Percentiles rank a stretch among this genome's conserved stretches.
phyloP scores from a whole-genome alignment of 2,329 filamentous ascomycete species.

The Trichothecium sympodiale region DNA sequence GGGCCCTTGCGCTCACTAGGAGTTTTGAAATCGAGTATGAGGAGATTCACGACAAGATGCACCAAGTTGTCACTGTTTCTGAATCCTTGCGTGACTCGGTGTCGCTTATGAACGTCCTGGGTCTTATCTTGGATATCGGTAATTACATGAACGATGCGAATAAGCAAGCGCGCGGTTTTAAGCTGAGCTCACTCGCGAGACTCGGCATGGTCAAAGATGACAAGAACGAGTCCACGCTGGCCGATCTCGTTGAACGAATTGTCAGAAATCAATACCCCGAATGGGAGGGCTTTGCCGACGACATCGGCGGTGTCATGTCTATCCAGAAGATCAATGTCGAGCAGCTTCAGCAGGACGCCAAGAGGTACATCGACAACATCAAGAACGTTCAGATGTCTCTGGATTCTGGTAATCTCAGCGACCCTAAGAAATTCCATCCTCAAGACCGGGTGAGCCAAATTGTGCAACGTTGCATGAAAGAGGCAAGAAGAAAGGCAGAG shows the following conservation, averaged over 20 bases:
- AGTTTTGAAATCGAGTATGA: conserved; percentile 85
- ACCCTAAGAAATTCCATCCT: conserved; percentile 95
- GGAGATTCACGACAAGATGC: conserved; percentile 75
- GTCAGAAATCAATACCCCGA: conserved; percentile 93
- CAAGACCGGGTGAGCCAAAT: conserved; percentile 90
- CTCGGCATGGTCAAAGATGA: conserved; percentile 98
- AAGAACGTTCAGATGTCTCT: conserved; percentile 86
- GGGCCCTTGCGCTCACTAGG: conserved; percentile 73
- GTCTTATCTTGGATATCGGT: conserved; percentile 91
- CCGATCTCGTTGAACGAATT: conserved; percentile 91
- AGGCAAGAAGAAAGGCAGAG: conserved; percentile 87
- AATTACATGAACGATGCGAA: conserved; percentile 99
- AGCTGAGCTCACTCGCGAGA: conserved; percentile 84
- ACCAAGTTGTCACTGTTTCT: conserved; percentile 75
- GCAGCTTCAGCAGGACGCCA: conserved; percentile 76
- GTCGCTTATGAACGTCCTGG: conserved; percentile 88
- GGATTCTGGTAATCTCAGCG: conserved; percentile 87
- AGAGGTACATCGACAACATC: conserved; percentile 88
- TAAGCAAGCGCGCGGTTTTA: conserved; percentile 97
- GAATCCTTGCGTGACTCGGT: conserved; percentile 87
- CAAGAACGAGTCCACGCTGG: conserved; percentile 94
- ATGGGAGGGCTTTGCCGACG: conserved; percentile 80
- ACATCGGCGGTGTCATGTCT: conserved; percentile 68
- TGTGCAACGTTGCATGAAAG: conserved; percentile 91
- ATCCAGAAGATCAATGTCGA: conserved; percentile 92